phyloP scores from a whole-genome alignment of 2,329 filamentous ascomycete species.

The Epichloe brachyelytri region DNA sequence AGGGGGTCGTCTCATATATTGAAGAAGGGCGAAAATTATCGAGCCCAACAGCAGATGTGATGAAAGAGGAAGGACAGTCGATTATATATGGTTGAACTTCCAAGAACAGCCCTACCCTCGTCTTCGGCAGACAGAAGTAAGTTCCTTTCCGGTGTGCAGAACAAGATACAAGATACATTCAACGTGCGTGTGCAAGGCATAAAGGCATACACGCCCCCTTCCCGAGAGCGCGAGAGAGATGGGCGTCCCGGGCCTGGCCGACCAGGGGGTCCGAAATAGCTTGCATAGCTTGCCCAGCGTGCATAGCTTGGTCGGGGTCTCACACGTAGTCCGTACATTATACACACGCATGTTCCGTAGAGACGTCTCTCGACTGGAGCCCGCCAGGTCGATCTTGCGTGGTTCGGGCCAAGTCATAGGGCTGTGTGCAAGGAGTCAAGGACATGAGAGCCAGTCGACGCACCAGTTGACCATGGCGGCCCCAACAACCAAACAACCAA shows the following conservation, averaged over 20 bases:
- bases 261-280: constrained; percentile 4
- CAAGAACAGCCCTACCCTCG: neutral
- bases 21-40: constrained; percentile 1
- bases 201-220: neutral
- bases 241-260: neutral
- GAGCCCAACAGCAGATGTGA: neutral
- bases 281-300: neutral
- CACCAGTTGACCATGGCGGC: neutral
- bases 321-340: neutral
- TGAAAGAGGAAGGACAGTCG: constrained; percentile 3
- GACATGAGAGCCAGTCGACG: constrained; percentile 1
- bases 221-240: neutral
- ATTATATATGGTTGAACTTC: constrained; percentile 3
- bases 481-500: neutral
- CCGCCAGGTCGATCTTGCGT: constrained; percentile 3
- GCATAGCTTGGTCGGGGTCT: constrained; percentile 4
- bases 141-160: neutral
- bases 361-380: neutral
- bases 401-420: constrained; percentile 4
- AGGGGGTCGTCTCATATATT: neutral
- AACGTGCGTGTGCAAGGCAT: neutral
- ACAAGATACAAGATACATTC: neutral
- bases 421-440: constrained; percentile 1
- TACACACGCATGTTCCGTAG: neutral
- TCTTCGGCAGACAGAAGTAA: neutral